phyloP scores from a whole-genome alignment of 2,329 filamentous ascomycete genomes.

The Colletotrichum liaoningense region DNA sequence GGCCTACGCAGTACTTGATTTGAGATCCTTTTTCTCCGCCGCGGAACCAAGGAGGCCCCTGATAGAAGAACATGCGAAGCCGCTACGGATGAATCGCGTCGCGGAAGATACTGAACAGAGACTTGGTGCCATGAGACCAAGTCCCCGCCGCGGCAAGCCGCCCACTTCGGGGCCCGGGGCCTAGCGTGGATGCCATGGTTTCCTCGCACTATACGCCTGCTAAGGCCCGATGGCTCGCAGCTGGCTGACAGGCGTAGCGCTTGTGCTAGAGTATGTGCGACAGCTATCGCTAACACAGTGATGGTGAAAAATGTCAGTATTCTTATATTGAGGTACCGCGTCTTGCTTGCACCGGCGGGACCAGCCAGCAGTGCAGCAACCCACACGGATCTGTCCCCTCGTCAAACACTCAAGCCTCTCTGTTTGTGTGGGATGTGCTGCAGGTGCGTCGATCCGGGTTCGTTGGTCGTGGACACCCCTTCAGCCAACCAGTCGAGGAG shows the following conservation, averaged over 20 bases:
- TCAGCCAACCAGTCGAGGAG: background rate
- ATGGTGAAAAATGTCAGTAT: background rate
- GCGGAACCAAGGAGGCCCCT: background rate
- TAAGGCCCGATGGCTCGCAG: background rate
- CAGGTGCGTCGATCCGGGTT: conserved; percentile 26
- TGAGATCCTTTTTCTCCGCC: background rate
- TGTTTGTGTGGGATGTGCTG: conserved; percentile 21
- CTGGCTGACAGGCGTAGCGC: background rate
- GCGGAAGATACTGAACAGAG: background rate
- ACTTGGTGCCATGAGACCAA: background rate
- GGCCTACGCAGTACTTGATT: background rate
- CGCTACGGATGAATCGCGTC: background rate
- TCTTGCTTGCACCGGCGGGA: background rate
- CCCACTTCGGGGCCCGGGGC: background rate
- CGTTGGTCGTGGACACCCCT: background rate
- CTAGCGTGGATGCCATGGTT: background rate
- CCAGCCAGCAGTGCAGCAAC: background rate
- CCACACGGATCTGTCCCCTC: conserved; percentile 11
- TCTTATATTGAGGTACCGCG: background rate
- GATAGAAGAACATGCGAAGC: background rate
- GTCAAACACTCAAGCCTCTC: conserved; percentile 22
- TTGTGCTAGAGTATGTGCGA: background rate
- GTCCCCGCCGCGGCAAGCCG: background rate
- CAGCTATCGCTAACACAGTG: conserved; percentile 1
- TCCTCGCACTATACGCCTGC: background rate